Evolutionary conservation across 2,329 filamentous ascomycete genomes (phyloP), one percentile per base, ranked within the genome.

Genomic region (Cladophialophora immunda): DNA sequence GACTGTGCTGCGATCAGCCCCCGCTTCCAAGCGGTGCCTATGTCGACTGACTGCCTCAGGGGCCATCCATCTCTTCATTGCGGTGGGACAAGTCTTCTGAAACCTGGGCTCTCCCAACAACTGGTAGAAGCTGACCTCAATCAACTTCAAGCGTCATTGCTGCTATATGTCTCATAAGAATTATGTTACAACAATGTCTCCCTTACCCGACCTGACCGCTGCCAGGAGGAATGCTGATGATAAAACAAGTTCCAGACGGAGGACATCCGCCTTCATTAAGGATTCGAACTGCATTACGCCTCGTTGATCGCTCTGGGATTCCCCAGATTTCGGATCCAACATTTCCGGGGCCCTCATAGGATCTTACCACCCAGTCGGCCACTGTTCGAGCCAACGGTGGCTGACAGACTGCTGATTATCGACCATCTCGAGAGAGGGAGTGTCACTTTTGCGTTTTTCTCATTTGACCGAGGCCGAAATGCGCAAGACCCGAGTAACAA

Each of bases 121-220:
- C 13, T 9, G 50, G 15, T 29, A 6, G 13, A 54, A 54, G 50
- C 50, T 30, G 22, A 32, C 5, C 22, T 29, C 50, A 54, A 54
- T 29, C 50, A 15, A 15, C 22, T 32, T 54, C 22, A 11, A 22
- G 4, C 17, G 13, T 13, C 41, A 6, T 25, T 19, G 38, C 38
- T 59, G 29, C 38, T 50, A 34, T 47, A 29, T n/a, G n/a, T 30
- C 50, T 50, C 38, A 53, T 53, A 38, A 27, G 27, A 29, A 55
- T 47, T 63, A 63, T 55, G 7, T 58, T 67, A 67, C 65, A 63
- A 32, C 34, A 36, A 9, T n/a, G 38, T 30, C 30, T 52, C 32
- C 41, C 65, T 64, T 67, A 67, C 65, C 56, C 41, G 57, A 30
- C 65, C 61, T 52, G 52, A 55, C 61, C 65, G 52, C 27, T 34